Conservation (phyloP, 495 filamentous ascomycete genomes). For the Pyronema domesticum region DNA sequence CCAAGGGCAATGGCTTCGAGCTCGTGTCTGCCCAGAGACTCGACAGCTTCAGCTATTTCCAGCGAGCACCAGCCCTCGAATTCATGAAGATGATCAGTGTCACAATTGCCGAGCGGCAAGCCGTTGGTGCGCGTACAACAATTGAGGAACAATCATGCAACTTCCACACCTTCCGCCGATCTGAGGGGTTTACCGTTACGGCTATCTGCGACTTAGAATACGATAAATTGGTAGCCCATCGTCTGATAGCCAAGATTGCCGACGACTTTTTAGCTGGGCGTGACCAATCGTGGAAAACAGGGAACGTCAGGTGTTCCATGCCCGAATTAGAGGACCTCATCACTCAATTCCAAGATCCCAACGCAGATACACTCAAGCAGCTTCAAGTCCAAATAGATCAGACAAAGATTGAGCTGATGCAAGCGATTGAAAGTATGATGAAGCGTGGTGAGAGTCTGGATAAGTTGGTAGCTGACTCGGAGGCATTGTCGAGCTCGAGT, state of each 20-base stretch:
- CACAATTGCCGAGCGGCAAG: slow-evolving; percentile 62
- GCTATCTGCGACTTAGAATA: slow-evolving; percentile 86
- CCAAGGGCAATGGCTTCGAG: slow-evolving; percentile 31
- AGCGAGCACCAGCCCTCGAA: slow-evolving; percentile 46
- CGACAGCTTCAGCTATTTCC: slow-evolving; percentile 64
- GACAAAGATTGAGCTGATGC: slow-evolving; percentile 93
- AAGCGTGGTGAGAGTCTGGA: slow-evolving; percentile 95
- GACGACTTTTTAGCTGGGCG: slow-evolving; percentile 87
- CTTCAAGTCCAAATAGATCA: slow-evolving; percentile 95
- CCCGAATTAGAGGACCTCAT: slow-evolving; percentile 69
- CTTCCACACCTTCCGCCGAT: slow-evolving; percentile 79
- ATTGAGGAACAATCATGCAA: slow-evolving; percentile 78
- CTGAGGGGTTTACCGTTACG: slow-evolving; percentile 72
- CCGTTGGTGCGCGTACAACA: slow-evolving; percentile 74
- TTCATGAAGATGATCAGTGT: slow-evolving; percentile 54
- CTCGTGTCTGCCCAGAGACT: slow-evolving; percentile 67
- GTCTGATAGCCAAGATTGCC: slow-evolving; percentile 74
- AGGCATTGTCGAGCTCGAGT: slow-evolving; percentile 65
- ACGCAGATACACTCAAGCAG: slow-evolving; percentile 81
- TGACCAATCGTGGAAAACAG: slow-evolving; percentile 41
- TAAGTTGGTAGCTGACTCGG: slow-evolving; percentile 88
- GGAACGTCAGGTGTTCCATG: slow-evolving; percentile 37
- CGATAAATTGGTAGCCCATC: slow-evolving; percentile 77
- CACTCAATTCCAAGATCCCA: slow-evolving; percentile 73
- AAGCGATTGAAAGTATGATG: slow-evolving; percentile 90